Evolutionary conservation across 2,329 filamentous ascomycete genomes (phyloP), one percentile per base, ranked within the genome.

Genomic region (Aureobasidium sp.): DNA sequence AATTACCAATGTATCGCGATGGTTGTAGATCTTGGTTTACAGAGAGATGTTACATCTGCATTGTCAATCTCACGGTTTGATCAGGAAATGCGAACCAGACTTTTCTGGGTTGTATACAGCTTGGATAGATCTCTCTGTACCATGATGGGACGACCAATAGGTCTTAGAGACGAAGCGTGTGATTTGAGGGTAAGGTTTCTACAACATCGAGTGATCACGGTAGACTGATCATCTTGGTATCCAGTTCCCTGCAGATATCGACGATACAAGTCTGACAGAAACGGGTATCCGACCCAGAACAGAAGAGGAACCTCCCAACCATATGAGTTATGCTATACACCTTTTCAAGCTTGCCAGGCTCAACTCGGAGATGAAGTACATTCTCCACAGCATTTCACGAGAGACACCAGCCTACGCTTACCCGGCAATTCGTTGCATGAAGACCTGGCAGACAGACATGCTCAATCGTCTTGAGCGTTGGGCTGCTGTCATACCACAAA

Each of bases 351-450:
- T 55, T 31, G 37, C 51, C 38, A 55, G n/a, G 13, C 37, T 55
- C 17, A 55, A 55, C 27, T 55, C 51, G n/a, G 51, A 55, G 37
- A 55, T 55, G 51, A 55, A 55, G 13, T 55, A 55, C n/a, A 43
- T 55, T 4, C 51, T 55, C n/a, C 51, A 55, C 27, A 55, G 51
- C n/a, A 55, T 55, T 13, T 42, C 51, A 10, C 23, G 51, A 42
- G 51, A 55, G 1, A 55, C 51, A 1, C 51, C 51, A 17, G 25
- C 51, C 15, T 55, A 55, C 43, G 51, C 51, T 11, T 55, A 55
- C 15, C 51, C 51, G 33, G 51, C 51, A 17, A 40, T 55, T 21
- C 51, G 51, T 21, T 55, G 51, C n/a, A 55, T 55, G 25, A 42
- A 43, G 23, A 55, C 51, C 10, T 55, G 51, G 51, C 51, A 55